Evolutionary conservation across 1,284 basidiomycete species (phyloP).

Genomic region (Puccinia triticina): DNA sequence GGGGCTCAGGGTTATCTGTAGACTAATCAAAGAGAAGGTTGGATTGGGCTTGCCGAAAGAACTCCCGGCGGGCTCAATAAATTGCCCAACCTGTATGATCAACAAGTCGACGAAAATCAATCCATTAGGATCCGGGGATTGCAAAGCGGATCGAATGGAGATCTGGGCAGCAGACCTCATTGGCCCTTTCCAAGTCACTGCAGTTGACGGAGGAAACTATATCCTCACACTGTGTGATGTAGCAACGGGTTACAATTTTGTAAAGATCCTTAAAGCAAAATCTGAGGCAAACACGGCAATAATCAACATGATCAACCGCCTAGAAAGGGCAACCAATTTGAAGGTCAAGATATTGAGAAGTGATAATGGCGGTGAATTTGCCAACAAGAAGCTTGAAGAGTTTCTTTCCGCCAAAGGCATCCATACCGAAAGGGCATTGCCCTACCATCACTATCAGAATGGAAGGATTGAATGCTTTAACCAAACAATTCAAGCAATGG

Average conservation of each 20-base stretch:
- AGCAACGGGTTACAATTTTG: neutral
- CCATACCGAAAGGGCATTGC: neutral
- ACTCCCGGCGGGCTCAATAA: neutral
- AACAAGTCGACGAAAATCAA: slow-evolving; percentile 11
- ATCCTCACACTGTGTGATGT: slow-evolving; percentile 9
- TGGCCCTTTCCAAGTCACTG: slow-evolving; percentile 7
- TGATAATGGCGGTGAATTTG: slow-evolving; percentile 24
- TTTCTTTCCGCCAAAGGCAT: neutral
- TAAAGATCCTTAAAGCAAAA: neutral
- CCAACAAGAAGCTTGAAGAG: neutral
- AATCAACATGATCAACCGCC: neutral
- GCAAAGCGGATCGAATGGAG: neutral
- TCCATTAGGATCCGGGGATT: neutral
- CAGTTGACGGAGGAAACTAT: neutral
- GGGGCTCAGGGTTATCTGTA: neutral
- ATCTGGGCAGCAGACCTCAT: slow-evolving; percentile 24
- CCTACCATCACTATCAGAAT: slow-evolving; percentile 35
- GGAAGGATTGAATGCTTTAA: slow-evolving; percentile 13
- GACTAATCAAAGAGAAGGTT: neutral
- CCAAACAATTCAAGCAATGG: neutral
- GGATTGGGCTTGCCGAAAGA: neutral
- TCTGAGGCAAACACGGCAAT: neutral
- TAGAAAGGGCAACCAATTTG: neutral
- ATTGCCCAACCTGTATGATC: slow-evolving; percentile 6
- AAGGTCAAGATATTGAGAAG: neutral